Base-by-base conservation (phyloP, 805 yeast species). In the Danielia reshetovae region DNA sequence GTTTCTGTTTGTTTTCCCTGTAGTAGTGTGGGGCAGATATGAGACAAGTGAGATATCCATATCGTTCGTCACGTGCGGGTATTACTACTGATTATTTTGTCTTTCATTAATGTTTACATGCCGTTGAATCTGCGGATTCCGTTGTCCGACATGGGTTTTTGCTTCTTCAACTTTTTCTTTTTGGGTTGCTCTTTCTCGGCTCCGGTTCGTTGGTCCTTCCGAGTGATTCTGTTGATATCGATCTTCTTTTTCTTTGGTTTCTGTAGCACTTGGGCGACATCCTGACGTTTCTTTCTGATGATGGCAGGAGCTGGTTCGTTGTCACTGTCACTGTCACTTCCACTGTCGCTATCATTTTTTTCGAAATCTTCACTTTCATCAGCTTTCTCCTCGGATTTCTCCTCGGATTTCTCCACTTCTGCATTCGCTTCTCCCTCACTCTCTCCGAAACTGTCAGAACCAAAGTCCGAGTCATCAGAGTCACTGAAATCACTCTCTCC, bases 91-190 rank as follows among this genome's bases (percentile, higher is more conserved):
- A n/a, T n/a, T n/a, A n/a, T n/a, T n/a, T n/a, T n/a, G n/a, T n/a
- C n/a, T n/a, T n/a, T n/a, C n/a, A n/a, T n/a, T n/a, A n/a, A n/a
- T 7, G n/a, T 18, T 27, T 18, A 79, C 33, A 79, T 57, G 38
- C 71, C 88, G 7, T 79, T 87, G 49, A 82, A 82, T 45, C 62
- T 75, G 13, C 43, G 31, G 16, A 42, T 42, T 13, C 40, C 38
- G 12, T 34, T 36, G 23, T 46, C 50, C n/a, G 53, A 49, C 24
- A 35, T 40, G 10, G 29, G 27, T 18, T 38, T 30, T 27, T 31
- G 37, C 32, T 29, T 40, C 43, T 23, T 27, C 23, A 16, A 24
- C 30, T 29, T 21, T 19, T 31, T 36, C 16, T n/a, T 29, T 32
- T 25, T 32, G 9, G 36, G 29, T 33, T 40, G 36, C 17, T 49